These are phyloP conservation scores for Pyricularia sp. DNA, from an alignment of 2,329 filamentous ascomycete genomes.

Conservation along the genomic window DNA sequence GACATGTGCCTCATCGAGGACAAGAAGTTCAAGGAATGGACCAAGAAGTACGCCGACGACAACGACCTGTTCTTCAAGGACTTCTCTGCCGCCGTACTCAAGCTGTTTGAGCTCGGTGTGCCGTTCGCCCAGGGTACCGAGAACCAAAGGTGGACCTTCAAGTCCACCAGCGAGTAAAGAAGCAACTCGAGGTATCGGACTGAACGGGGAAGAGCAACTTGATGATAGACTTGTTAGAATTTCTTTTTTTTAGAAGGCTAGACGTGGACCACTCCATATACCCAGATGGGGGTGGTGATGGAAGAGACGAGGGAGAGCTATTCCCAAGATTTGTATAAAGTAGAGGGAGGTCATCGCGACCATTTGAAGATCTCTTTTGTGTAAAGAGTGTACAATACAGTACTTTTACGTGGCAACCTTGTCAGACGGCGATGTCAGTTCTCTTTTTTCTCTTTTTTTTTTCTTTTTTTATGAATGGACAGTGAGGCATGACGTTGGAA, in stretches of 20 bases:
- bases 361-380: not conserved
- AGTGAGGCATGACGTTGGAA: not conserved
- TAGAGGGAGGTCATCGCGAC: not conserved
- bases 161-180: slow-evolving; percentile 35
- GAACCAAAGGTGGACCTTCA: slow-evolving; percentile 52
- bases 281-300: not conserved
- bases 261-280: not conserved
- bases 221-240: not conserved
- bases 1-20: slow-evolving; percentile 84
- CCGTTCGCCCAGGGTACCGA: slow-evolving; percentile 64
- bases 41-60: slow-evolving; percentile 86
- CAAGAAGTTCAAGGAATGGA: slow-evolving; percentile 71
- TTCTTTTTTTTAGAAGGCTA: not conserved
- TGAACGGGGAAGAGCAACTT: not conserved
- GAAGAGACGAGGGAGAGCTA: not conserved
- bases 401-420: not conserved
- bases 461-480: not conserved
- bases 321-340: not conserved
- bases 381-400: not conserved
- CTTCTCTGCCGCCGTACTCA: slow-evolving; percentile 68
- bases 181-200: not conserved
- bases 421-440: not conserved
- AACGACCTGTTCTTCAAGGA: slow-evolving; percentile 90
- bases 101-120: slow-evolving; percentile 90
- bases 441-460: too few species aligned